phyloP scores from a whole-genome alignment of 257 asterid genomes.

The Solanum sparsipilum region DNA sequence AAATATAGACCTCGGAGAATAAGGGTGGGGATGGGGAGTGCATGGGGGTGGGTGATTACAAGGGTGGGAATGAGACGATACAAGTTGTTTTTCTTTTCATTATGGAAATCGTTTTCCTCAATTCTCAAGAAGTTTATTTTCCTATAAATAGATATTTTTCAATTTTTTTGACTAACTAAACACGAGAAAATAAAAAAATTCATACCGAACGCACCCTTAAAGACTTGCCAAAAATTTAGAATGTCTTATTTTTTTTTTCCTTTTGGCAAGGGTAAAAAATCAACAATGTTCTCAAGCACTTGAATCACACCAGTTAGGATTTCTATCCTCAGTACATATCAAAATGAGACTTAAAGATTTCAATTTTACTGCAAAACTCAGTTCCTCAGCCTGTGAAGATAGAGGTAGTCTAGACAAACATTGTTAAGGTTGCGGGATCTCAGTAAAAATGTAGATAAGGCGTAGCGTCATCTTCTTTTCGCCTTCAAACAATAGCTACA shows the following conservation, averaged over 20 bases:
- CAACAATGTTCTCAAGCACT: neutral
- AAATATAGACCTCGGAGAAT: no score
- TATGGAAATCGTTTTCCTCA: neutral
- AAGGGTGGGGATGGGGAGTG: no score
- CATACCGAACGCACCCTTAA: neutral
- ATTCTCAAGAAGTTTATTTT: neutral
- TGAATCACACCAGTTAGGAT: neutral
- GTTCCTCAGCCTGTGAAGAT: neutral
- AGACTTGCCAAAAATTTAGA: neutral
- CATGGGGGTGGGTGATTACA: no score
- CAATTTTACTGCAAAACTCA: neutral
- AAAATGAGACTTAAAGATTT: neutral
- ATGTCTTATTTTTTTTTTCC: neutral
- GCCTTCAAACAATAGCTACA: neutral
- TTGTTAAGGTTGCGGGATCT: neutral
- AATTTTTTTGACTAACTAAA: neutral
- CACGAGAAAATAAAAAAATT: neutral
- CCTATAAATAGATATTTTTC: neutral
- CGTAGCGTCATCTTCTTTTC: neutral
- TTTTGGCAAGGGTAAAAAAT: neutral
- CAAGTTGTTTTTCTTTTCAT: no score
- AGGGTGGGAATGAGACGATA: no score
- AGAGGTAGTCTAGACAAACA: neutral
- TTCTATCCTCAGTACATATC: neutral
- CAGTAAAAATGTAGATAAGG: neutral